Evolutionary conservation across 2,329 filamentous ascomycete species (phyloP).

Genomic region (Cladosporium sp.): DNA sequence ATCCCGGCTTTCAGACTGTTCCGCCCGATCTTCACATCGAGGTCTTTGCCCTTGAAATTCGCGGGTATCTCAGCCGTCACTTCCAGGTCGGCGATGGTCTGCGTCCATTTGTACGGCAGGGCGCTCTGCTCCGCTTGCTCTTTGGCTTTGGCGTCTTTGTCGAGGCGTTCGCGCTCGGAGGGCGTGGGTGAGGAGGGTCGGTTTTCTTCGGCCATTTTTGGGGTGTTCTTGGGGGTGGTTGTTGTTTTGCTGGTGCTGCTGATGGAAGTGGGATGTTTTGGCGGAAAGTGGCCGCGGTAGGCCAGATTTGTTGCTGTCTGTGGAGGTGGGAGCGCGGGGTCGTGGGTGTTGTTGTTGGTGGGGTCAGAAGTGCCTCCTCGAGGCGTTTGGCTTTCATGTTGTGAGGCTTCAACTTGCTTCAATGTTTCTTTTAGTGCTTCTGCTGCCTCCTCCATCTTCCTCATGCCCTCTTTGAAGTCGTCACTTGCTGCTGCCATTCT

Average conservation of each 20-base stretch:
- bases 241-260: not conserved
- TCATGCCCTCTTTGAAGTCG: too few species aligned
- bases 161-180: slow-evolving; percentile 51
- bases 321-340: not conserved
- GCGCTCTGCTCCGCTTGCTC: slow-evolving; percentile 84
- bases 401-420: too few species aligned
- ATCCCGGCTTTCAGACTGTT: slow-evolving; percentile 72
- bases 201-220: slow-evolving; percentile 16
- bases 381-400: too few species aligned
- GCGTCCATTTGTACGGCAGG: slow-evolving; percentile 95
- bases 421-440: too few species aligned
- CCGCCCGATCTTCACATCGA: slow-evolving; percentile 80
- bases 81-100: slow-evolving; percentile 86
- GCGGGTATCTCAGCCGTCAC: slow-evolving; percentile 72
- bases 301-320: slow-evolving; percentile 4
- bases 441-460: too few species aligned
- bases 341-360: too few species aligned
- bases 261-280: not conserved
- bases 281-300: slow-evolving; percentile 6
- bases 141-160: slow-evolving; percentile 60
- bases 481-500: too few species aligned
- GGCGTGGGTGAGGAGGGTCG: slow-evolving; percentile 44
- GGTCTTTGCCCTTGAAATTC: slow-evolving; percentile 78
- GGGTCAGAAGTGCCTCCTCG: too few species aligned
- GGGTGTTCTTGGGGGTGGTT: not conserved